Percentiles rank a stretch among this genome's conserved stretches.
These are phyloP conservation scores for Phoma sp. DNA, from an alignment of 2,329 filamentous ascomycete genomes.

Conservation along the genomic window DNA sequence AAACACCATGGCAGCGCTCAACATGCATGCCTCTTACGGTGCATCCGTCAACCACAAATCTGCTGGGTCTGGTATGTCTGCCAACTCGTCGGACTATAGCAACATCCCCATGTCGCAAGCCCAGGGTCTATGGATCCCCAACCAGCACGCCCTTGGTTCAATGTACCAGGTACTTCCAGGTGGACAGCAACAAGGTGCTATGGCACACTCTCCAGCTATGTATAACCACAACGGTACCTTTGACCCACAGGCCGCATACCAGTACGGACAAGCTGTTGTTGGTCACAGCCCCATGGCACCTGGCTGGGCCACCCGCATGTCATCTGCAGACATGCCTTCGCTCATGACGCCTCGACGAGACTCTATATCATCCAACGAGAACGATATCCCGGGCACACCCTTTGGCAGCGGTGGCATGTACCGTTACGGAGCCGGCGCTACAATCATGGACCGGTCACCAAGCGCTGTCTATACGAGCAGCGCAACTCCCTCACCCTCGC, in stretches of 20 bases:
- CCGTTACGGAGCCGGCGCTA: slow-evolving; percentile 53
- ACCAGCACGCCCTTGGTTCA: slow-evolving; percentile 43
- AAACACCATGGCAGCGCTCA: slow-evolving; percentile 46
- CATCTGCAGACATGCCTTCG: slow-evolving; percentile 57
- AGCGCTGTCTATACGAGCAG: slow-evolving; percentile 57
- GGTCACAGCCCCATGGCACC: slow-evolving; percentile 56
- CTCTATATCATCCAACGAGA: slow-evolving; percentile 61
- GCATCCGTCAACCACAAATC: slow-evolving; percentile 44
- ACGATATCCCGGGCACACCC: slow-evolving; percentile 60
- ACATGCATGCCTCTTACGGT: slow-evolving; percentile 45
- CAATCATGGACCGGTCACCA: slow-evolving; percentile 60
- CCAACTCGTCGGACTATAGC: slow-evolving; percentile 44
- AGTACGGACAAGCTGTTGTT: slow-evolving; percentile 54
- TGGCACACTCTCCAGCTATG: slow-evolving; percentile 50
- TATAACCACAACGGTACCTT: slow-evolving; percentile 56
- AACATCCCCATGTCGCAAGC: slow-evolving; percentile 43
- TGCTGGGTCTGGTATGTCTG: slow-evolving; percentile 40
- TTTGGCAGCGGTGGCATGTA: slow-evolving; percentile 54
- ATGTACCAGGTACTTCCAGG: slow-evolving; percentile 47
- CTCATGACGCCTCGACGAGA: slow-evolving; percentile 61
- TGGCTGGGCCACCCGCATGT: slow-evolving; percentile 55
- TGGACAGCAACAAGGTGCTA: slow-evolving; percentile 40
- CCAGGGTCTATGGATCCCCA: slow-evolving; percentile 50
- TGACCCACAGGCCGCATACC: slow-evolving; percentile 53
- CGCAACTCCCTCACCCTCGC: slow-evolving; percentile 59